Base-by-base conservation (phyloP, 2,329 filamentous ascomycete species). In the Periconia sp. region DNA sequence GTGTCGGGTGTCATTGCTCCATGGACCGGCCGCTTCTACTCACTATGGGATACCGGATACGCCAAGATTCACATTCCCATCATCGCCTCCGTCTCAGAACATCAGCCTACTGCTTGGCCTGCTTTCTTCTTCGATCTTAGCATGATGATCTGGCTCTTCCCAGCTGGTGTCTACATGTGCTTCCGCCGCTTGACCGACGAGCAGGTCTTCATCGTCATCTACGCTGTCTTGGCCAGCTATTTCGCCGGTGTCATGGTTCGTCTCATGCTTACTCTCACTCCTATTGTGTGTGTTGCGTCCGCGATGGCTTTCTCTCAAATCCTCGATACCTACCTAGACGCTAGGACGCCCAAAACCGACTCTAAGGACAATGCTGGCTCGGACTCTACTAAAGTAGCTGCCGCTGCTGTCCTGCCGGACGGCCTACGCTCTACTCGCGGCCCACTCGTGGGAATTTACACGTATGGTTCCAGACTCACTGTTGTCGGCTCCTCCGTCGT, bases 51-150 rank as follows among this genome's bases (percentile, higher is more conserved):
- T 70, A 99, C 94, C 5, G 88, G 90, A 61, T 99, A 99, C 68
- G 94, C 94, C 63, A 99, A 99, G 80, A 95, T 97, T 53, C 94
- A 99, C 67, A 99, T 99, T 67, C 94, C 94, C 49, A 99, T 99
- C 68, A 99, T 99, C 70, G 94, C 94, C 3, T 99, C 94, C n/a
- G 94, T 99, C 33, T 99, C 94, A 1, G 94, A 99, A 76, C 94
- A 99, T 77, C 94, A 99, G 76, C 94, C 94, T 40, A 99, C 94
- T 25, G 94, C 94, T 30, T 99, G 94, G 94, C 94, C 94, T 2
- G 90, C 95, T 12, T 99, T 96, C 81, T 99, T 99, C 79, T 99
- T 99, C 72, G 94, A 99, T 65, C 80, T 99, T 59, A 96, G 95
- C 78, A 85, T 99, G 78, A 82, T 99, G 63, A 96, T 99, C 74